These are phyloP conservation scores for Acephala macrosclerotiorum DNA, from an alignment of 2,329 filamentous ascomycete species.

Conservation along the genomic window DNA sequence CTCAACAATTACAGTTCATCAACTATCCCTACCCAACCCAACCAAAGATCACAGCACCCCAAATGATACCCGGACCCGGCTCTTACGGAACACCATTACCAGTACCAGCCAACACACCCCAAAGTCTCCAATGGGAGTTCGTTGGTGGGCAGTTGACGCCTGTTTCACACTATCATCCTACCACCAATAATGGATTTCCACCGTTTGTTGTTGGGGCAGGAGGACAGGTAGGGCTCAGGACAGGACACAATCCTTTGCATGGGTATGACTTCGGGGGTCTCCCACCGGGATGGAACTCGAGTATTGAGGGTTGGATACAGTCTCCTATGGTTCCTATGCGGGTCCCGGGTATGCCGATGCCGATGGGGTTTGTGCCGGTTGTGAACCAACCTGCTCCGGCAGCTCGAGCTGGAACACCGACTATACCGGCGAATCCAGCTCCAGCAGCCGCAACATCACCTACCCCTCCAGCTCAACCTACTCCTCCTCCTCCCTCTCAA, in stretches of 20 bases:
- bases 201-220: neutral
- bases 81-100: conserved; percentile 13
- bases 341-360: neutral
- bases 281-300: neutral
- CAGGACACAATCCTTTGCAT: conserved; percentile 19
- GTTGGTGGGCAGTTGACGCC: neutral
- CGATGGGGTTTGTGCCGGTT: neutral
- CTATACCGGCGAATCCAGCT: neutral
- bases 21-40: neutral
- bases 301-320: neutral
- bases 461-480: too few species aligned
- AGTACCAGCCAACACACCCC: neutral
- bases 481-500: neutral
- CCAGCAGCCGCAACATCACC: neutral
- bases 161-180: conserved; percentile 13
- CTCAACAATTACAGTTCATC: neutral
- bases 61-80: conserved; percentile 19
- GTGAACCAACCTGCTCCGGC: neutral
- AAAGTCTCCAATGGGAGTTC: neutral
- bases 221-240: neutral
- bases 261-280: neutral
- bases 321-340: neutral
- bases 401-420: neutral
- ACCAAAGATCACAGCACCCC: neutral
- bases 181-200: neutral